Percentiles rank a stretch among this genome's conserved stretches.
These are phyloP conservation scores for Prunus yedoensis DNA, from an alignment of 331 rosid species.

Conservation along the genomic window DNA sequence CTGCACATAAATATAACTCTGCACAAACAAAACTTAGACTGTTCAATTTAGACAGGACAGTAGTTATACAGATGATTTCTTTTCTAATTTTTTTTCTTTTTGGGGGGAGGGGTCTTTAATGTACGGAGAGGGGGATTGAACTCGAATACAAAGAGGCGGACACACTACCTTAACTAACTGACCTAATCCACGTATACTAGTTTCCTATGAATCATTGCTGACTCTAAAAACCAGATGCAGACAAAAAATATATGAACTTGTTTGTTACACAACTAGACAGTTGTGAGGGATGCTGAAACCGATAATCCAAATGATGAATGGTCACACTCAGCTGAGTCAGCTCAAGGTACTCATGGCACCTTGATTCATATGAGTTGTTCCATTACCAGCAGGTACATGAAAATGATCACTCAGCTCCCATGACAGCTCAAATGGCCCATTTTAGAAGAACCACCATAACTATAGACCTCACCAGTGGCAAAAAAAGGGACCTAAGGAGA, in stretches of 20 bases:
- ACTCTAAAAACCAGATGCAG: slow-evolving; percentile 1
- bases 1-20: neutral
- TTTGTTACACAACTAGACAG: neutral
- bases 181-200: no score
- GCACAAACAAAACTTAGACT: no score
- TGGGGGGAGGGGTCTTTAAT: no score
- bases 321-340: slow-evolving; percentile 8
- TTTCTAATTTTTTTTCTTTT: neutral
- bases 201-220: slow-evolving; percentile 10
- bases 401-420: slow-evolving; percentile 28
- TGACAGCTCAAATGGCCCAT: slow-evolving; percentile 11
- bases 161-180: neutral
- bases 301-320: slow-evolving; percentile 18
- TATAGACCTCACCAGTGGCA: neutral
- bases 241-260: slow-evolving; percentile 4
- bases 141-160: no score
- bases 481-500: neutral
- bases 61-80: no score
- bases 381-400: slow-evolving; percentile 11
- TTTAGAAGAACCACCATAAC: neutral
- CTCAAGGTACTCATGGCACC: slow-evolving; percentile 7
- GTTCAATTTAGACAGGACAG: no score
- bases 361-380: slow-evolving; percentile 13
- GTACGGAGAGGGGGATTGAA: no score
- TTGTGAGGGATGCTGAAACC: neutral